Base-by-base conservation (phyloP, 805 yeast species). In the Metschnikowia sp. region DNA sequence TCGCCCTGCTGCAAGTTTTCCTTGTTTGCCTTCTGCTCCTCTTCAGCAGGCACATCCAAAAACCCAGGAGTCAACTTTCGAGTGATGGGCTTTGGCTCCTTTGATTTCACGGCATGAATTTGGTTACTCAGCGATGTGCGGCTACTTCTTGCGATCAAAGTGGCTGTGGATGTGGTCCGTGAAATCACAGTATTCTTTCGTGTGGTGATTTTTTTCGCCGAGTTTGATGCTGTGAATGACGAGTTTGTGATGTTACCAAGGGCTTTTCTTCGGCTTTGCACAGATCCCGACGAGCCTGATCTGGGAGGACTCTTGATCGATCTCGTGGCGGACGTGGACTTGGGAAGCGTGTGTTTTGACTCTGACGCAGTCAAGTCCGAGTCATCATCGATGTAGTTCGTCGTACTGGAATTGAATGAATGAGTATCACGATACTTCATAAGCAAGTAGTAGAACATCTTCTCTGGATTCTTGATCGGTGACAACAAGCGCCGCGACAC, bases 391-490 rank as follows among this genome's bases (percentile, higher is more conserved):
- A 62, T 63, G 37, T 64, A 54, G 28, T 54, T 55, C 13, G 60
- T 47, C 18, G 55, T 47, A 31, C 44, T 49, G 13, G 51, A 50
- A 8, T 69, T 59, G 56, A 86, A 92, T 7, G 54, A 45, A 28
- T 56, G 58, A 48, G 85, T 90, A 52, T 79, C 80, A 52, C 94
- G 75, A 64, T 88, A 89, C 54, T 86, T 79, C 72, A 82, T 70
- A 52, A 88, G 70, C 38, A 89, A 66, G 54, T 86, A 86, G 66
- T 88, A 88, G 58, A 88, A 84, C 39, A 88, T 82, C 72, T 88
- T 88, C 57, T 88, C 96, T 0, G 90, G 77, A 57, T 82, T 84
- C 26, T 84, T 80, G 26, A 75, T 79, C 1, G 77, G 69, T 9
- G 81, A 74, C 38, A 78, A 60, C 39, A 89, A 70, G 53, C 79